Conservation (phyloP, 148 eudicot species). For the Agrostemma githago region DNA sequence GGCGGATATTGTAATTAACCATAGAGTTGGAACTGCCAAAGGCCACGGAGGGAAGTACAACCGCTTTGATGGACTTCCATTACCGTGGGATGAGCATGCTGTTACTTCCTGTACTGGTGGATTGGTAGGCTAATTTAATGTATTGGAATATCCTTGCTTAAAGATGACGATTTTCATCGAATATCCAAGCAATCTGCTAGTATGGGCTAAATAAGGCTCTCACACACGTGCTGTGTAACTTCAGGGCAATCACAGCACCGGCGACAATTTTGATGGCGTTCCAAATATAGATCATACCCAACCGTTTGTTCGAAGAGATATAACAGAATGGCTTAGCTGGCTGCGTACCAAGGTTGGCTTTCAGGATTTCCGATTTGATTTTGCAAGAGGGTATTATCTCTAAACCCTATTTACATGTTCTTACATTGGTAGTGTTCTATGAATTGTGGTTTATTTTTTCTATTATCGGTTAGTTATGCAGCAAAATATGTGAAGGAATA, state of each 20-base stretch:
- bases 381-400: slow-evolving; percentile 69
- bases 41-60: slow-evolving; percentile 83
- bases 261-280: slow-evolving; percentile 84
- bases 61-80: slow-evolving; percentile 85
- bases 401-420: neutral
- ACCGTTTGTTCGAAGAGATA: slow-evolving; percentile 63
- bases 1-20: slow-evolving; percentile 96
- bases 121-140: slow-evolving; percentile 39
- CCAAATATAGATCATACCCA: slow-evolving; percentile 93
- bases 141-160: neutral
- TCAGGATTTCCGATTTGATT: slow-evolving; percentile 94
- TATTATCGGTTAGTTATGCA: slow-evolving; percentile 50
- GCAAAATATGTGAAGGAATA: slow-evolving; percentile 75
- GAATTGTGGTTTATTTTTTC: neutral
- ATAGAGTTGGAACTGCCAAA: slow-evolving; percentile 71
- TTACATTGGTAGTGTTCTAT: neutral
- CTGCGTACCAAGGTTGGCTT: slow-evolving; percentile 65
- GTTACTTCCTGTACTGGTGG: slow-evolving; percentile 94
- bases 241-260: slow-evolving; percentile 83
- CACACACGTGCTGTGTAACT: neutral
- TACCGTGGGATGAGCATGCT: slow-evolving; percentile 89
- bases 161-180: neutral
- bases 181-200: neutral
- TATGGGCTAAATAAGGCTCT: neutral
- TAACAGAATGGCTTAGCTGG: slow-evolving; percentile 78